Evolutionary conservation across 768 basidiomycete genomes (phyloP), one percentile per base, ranked within the genome.

Genomic region (Termitomyces sp.): DNA sequence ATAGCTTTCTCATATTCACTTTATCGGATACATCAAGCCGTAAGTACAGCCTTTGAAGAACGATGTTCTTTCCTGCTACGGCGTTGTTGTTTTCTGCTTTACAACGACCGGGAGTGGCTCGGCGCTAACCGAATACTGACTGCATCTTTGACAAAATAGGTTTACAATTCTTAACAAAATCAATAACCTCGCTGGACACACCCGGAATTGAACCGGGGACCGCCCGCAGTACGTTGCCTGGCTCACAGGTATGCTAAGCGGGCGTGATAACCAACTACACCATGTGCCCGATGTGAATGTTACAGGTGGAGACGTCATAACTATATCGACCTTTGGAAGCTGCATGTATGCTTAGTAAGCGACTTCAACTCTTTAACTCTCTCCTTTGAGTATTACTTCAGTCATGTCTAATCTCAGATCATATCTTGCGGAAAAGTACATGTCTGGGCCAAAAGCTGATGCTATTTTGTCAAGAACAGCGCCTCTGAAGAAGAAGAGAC

Each of bases 381-480:
- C 13, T 16, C 2, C 6, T 9, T 9, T 32, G 3, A 14, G 4
- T 44, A 5, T 13, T 4, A 24, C 13, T 29, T 46, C 1, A 12
- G 7, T 20, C 9, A 81, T 79, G 78, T 72, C 80, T 16, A 68
- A 72, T 57, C 80, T 95, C 76, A 87, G 93, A 69, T 78, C 90
- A 24, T 95, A 95, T 69, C 81, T 95, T 18, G 92, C 92, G 0
- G 82, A 87, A 62, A 92, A 91, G 61, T 98, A 98, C 76, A 96
- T 98, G 94, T 87, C 94, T 5, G 96, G 96, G 1, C 85, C 92
- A 0, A 98, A 98, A 66, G 94, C 95, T 2, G 96, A 98, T 63
- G 94, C 93, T 6, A 98, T 98, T 61, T 79, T 98, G 8, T 78
- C 94, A 4, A 83, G 84, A 46, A 70, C 81, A 0, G 76, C 73